Evolutionary conservation across 2,329 filamentous ascomycete species (phyloP).

Genomic region (Aspergillus sp.): DNA sequence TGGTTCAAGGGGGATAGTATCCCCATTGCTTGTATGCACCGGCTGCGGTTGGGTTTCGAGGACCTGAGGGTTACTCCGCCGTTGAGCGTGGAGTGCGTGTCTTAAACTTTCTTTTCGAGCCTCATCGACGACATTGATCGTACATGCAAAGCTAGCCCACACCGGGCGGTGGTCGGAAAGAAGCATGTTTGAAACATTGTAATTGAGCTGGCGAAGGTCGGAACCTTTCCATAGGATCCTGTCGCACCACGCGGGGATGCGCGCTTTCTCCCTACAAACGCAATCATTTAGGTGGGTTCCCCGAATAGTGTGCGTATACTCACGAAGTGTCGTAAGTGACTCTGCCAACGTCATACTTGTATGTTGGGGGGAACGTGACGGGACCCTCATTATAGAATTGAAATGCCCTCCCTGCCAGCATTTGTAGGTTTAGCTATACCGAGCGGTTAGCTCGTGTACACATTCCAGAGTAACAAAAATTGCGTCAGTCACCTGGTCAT

Average conservation of each 20-base stretch:
- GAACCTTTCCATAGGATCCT: slow-evolving; percentile 83
- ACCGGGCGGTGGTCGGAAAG: slow-evolving; percentile 98
- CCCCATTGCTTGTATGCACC: slow-evolving; percentile 60
- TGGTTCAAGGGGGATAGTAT: slow-evolving; percentile 76
- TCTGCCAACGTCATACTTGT: slow-evolving; percentile 88
- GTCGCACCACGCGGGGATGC: slow-evolving; percentile 97
- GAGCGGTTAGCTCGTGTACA: slow-evolving; percentile 14
- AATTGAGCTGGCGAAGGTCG: slow-evolving; percentile 78
- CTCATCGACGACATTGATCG: slow-evolving; percentile 78
- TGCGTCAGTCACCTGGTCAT: slow-evolving; percentile 68
- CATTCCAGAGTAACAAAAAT: not conserved
- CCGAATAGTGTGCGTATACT: slow-evolving; percentile 32
- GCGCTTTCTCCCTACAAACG: slow-evolving; percentile 72
- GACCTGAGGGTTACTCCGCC: slow-evolving; percentile 63
- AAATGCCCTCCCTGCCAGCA: slow-evolving; percentile 88
- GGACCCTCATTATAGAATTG: slow-evolving; percentile 87
- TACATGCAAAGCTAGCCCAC: slow-evolving; percentile 83
- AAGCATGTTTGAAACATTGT: slow-evolving; percentile 75
- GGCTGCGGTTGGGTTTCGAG: slow-evolving; percentile 20
- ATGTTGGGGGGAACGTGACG: slow-evolving; percentile 88
- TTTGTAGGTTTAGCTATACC: slow-evolving; percentile 80
- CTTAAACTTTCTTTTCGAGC: slow-evolving; percentile 69
- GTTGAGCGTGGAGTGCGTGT: slow-evolving; percentile 68
- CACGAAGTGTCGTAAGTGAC: slow-evolving; percentile 91
- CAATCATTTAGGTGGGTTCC: slow-evolving; percentile 27